A percentile compares a stretch with the other conserved stretches of the same genome.
Evolutionary conservation across 345 rosid species (phyloP).

Genomic region (Aethionema arabicum): DNA sequence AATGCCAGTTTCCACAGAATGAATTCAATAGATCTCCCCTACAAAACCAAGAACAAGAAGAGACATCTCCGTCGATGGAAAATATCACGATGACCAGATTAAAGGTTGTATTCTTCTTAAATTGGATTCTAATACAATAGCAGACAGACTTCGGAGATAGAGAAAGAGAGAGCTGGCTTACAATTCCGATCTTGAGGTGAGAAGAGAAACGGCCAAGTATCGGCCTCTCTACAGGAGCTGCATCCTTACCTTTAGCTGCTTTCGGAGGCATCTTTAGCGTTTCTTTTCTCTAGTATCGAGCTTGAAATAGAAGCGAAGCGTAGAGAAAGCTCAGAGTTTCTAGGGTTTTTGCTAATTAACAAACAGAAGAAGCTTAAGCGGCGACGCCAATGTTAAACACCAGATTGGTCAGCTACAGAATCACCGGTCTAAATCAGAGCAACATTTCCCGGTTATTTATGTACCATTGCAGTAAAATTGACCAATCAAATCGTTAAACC

Average conservation of each 20-base stretch:
- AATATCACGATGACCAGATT: conserved; percentile 3
- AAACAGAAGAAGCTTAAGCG: not conserved
- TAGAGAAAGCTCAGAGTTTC: conserved; percentile 14
- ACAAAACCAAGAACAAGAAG: not conserved
- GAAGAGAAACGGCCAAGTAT: conserved; percentile 98
- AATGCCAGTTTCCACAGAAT: conserved; percentile 2
- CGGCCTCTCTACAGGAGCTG: conserved; percentile 84
- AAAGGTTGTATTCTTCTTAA: conserved; percentile 9
- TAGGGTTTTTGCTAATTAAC: conserved; percentile 45
- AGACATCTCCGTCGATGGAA: conserved; percentile 7
- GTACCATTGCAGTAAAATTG: not conserved
- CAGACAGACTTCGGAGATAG: not conserved
- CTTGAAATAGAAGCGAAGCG: conserved; percentile 8
- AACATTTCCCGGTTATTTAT: conserved; percentile 29
- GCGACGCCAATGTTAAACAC: conserved; percentile 24
- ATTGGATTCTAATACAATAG: not conserved
- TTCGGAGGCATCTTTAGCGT: conserved; percentile 74
- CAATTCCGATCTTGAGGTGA: conserved; percentile 99
- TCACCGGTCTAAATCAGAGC: conserved; percentile 10
- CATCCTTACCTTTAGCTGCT: conserved; percentile 84
- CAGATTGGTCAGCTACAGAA: conserved; percentile 12
- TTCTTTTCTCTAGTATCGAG: conserved; percentile 8
- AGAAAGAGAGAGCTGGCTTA: conserved; percentile 32
- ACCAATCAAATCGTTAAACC: no score
- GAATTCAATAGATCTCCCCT: conserved; percentile 15